A percentile compares a stretch with the other conserved stretches of the same genome.
These are phyloP conservation scores for Pouteria glomerata DNA, from an alignment of 148 eudicot genomes.

Conservation along the genomic window DNA sequence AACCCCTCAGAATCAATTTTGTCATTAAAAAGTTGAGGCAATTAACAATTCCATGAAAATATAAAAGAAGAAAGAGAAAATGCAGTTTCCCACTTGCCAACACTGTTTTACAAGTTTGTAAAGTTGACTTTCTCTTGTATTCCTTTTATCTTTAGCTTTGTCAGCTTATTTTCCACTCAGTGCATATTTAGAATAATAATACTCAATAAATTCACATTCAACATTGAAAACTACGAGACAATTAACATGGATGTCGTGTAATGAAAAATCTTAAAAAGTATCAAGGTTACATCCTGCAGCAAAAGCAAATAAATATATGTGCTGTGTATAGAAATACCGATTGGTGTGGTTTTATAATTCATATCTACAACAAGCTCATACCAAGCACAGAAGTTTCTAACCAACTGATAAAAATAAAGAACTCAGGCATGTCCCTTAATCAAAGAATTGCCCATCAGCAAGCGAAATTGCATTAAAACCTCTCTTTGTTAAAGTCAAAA, in stretches of 20 bases:
- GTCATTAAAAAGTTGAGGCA: not conserved
- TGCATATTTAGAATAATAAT: not conserved
- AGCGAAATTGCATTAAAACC: no score
- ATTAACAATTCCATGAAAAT: not conserved
- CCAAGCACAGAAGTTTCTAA: no score
- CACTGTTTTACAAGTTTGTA: not conserved
- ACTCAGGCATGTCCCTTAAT: no score
- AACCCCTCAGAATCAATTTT: not conserved
- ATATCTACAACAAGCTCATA: no score
- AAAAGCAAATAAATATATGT: not conserved
- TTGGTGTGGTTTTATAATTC: no score
- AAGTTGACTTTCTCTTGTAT: not conserved
- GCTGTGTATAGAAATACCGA: not conserved
- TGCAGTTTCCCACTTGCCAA: not conserved
- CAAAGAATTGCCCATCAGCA: no score
- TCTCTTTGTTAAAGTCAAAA: no score
- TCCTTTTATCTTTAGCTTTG: conserved; percentile 1
- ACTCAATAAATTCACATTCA: not conserved
- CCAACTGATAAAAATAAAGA: no score
- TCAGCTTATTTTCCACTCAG: not conserved
- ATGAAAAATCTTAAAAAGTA: not conserved
- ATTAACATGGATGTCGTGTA: not conserved
- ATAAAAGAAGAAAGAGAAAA: not conserved
- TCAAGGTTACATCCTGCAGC: not conserved
- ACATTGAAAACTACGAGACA: not conserved